Percentiles rank a stretch among this genome's conserved stretches.
These are phyloP conservation scores for Aphanocladium album DNA, from an alignment of 2,329 filamentous ascomycete species.

Conservation along the genomic window DNA sequence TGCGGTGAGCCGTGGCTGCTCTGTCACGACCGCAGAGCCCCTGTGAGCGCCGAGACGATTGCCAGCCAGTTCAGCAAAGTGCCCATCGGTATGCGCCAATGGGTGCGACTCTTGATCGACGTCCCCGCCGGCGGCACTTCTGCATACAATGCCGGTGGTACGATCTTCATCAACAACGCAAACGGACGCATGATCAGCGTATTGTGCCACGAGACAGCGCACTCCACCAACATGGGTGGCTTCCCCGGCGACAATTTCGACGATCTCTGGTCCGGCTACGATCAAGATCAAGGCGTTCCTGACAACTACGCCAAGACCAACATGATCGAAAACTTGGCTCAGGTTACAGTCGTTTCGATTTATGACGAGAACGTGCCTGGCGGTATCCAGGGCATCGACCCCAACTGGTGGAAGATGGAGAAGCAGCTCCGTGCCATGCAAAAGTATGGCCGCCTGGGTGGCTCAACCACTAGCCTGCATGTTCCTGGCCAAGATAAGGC, in stretches of 20 bases:
- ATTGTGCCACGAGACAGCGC: slow-evolving; percentile 5
- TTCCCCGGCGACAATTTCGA: slow-evolving; percentile 5
- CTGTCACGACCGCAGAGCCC: not conserved
- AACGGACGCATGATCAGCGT: slow-evolving; percentile 5
- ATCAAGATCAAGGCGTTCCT: not conserved
- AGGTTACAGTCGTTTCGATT: slow-evolving; percentile 1
- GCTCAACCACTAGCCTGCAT: not conserved
- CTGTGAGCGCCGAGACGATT: not conserved
- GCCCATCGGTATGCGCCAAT: slow-evolving; percentile 7
- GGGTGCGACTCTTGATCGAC: slow-evolving; percentile 6
- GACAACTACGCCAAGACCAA: slow-evolving; percentile 8
- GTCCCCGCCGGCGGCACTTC: not conserved
- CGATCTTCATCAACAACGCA: not conserved
- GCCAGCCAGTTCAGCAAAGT: slow-evolving; percentile 8
- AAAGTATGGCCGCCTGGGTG: slow-evolving; percentile 2
- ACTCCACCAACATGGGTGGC: slow-evolving; percentile 4
- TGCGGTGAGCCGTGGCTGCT: slow-evolving; percentile 3
- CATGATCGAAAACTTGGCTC: slow-evolving; percentile 8
- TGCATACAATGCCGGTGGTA: slow-evolving; percentile 1
- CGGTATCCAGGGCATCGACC: not conserved
- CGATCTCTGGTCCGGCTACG: slow-evolving; percentile 1
- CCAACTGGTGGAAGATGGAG: slow-evolving; percentile 5
- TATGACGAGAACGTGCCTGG: slow-evolving; percentile 3
- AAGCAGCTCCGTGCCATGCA: slow-evolving; percentile 5
- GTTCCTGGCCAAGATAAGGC: slow-evolving; percentile 5